These are phyloP conservation scores for Misopates orontium DNA, from an alignment of 257 asterid species.

Conservation along the genomic window DNA sequence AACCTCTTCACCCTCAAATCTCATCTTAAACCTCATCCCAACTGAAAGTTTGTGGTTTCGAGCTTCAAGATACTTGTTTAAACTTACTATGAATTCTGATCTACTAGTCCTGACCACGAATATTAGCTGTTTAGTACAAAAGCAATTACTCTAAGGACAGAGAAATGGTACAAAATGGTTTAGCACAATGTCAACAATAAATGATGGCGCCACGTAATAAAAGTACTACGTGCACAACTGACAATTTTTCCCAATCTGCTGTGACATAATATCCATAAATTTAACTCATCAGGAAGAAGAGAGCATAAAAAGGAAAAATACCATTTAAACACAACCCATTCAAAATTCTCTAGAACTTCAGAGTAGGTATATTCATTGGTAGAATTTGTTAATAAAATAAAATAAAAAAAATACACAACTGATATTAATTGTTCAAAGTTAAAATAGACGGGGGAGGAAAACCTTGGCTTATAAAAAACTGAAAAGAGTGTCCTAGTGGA, in stretches of 20 bases:
- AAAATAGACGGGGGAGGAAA: conserved; percentile 20
- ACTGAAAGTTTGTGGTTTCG: conserved; percentile 78
- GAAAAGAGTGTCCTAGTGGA: conserved; percentile 81
- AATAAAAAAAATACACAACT: not conserved
- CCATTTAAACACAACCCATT: not conserved
- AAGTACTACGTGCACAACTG: not conserved
- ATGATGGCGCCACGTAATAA: not conserved
- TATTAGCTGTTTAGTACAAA: conserved; percentile 16
- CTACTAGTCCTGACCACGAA: conserved; percentile 80
- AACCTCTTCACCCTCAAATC: conserved; percentile 97
- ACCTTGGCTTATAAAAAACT: conserved; percentile 97
- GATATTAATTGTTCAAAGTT: conserved; percentile 6
- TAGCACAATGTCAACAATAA: not conserved
- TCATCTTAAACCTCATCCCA: conserved; percentile 98
- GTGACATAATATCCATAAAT: not conserved
- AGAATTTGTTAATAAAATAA: conserved; percentile 1
- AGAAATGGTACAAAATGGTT: not conserved
- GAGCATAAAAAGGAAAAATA: not conserved
- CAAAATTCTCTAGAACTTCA: not conserved
- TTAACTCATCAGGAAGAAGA: not conserved
- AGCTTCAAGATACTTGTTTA: conserved; percentile 93
- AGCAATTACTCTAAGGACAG: conserved; percentile 8
- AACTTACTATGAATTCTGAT: conserved; percentile 82
- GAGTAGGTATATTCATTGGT: conserved; percentile 17
- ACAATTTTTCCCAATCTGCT: conserved; percentile 13